phyloP scores from a whole-genome alignment of 31 red algal species.

The Bonnemaisonia californica region DNA sequence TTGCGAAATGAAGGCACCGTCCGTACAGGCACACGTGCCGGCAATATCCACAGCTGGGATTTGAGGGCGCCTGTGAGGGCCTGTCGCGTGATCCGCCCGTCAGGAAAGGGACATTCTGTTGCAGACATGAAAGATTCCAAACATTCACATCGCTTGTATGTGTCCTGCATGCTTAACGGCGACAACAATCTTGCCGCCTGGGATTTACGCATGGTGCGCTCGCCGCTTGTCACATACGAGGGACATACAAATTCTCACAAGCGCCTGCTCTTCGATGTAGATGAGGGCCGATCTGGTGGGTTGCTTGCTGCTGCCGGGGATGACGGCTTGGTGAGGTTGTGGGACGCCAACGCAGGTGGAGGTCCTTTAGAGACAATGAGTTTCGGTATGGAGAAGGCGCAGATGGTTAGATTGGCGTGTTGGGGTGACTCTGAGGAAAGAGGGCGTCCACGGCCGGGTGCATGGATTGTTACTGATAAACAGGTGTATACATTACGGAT shows the following conservation, averaged over 20 bases:
- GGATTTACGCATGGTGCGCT: slow-evolving; percentile 23
- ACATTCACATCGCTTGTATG: not conserved
- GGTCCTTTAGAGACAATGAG: not conserved
- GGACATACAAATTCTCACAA: slow-evolving; percentile 35
- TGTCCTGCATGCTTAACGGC: slow-evolving; percentile 27
- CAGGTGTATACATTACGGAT: not conserved
- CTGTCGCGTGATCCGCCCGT: not conserved
- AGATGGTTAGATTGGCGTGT: slow-evolving; percentile 15
- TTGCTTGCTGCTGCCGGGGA: slow-evolving; percentile 31
- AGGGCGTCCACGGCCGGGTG: not conserved
- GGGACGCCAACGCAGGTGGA: slow-evolving; percentile 19
- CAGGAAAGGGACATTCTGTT: not conserved
- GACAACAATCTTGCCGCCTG: slow-evolving; percentile 20
- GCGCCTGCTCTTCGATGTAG: slow-evolving; percentile 10
- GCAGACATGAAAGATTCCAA: slow-evolving; percentile 20
- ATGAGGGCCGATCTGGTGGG: slow-evolving; percentile 17
- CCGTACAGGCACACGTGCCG: not conserved
- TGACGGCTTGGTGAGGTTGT: slow-evolving; percentile 32
- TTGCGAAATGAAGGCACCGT: not conserved
- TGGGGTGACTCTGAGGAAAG: not conserved
- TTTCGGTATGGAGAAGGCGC: slow-evolving; percentile 7
- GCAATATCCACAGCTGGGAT: not conserved
- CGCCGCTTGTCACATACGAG: slow-evolving; percentile 4
- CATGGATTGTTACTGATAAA: not conserved
- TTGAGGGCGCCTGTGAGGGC: not conserved